Conservation (phyloP, 257 asterid species). For the Ajuga chamaepitys region DNA sequence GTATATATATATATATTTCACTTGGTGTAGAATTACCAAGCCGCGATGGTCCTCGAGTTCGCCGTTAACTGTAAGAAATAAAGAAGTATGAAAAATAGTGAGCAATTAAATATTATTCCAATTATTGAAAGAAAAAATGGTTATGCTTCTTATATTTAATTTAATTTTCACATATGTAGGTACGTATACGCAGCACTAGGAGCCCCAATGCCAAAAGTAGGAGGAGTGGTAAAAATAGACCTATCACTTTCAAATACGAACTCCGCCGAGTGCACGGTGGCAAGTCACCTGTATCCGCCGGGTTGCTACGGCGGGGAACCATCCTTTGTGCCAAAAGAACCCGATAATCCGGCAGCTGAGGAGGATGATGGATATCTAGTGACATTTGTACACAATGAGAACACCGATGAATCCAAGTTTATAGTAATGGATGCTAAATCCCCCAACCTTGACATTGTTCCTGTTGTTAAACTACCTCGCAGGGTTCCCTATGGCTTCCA, state of each 20-base stretch:
- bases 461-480: slow-evolving; percentile 50
- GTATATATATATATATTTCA: too few relatives aligned
- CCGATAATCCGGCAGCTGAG: slow-evolving; percentile 13
- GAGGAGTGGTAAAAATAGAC: slow-evolving; percentile 41
- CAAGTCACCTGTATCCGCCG: slow-evolving; percentile 19
- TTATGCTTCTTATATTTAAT: not conserved
- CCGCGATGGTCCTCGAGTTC: too few relatives aligned
- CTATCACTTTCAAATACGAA: slow-evolving; percentile 10
- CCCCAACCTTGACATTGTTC: slow-evolving; percentile 58
- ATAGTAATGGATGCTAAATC: slow-evolving; percentile 79
- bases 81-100: too few relatives aligned
- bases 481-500: slow-evolving; percentile 86
- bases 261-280: slow-evolving; percentile 26
- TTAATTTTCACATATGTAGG: slow-evolving; percentile 18
- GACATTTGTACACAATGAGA: slow-evolving; percentile 54
- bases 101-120: too few relatives aligned
- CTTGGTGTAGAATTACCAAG: too few relatives aligned
- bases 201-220: slow-evolving; percentile 20
- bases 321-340: slow-evolving; percentile 35
- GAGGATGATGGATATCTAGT: slow-evolving; percentile 84
- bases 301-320: slow-evolving; percentile 41
- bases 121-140: too few relatives aligned
- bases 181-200: slow-evolving; percentile 37
- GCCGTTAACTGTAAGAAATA: too few relatives aligned
- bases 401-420: slow-evolving; percentile 40